Evolutionary conservation across 2,329 filamentous ascomycete species (phyloP).

Genomic region (Colletotrichum sp.): DNA sequence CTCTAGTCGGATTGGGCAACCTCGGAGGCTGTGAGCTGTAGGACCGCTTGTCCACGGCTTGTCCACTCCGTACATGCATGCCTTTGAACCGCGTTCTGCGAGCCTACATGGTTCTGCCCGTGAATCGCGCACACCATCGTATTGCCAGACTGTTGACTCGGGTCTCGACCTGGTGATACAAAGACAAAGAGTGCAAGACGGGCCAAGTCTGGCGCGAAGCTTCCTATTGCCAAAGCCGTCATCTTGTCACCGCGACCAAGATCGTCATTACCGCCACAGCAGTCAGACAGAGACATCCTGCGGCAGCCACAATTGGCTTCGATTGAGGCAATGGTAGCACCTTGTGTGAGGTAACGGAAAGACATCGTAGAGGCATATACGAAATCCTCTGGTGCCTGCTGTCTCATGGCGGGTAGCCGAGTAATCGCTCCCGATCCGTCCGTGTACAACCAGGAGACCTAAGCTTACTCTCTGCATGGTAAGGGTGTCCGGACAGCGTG

Average conservation of each 20-base stretch:
- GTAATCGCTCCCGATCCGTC: not conserved
- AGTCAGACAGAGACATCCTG: conserved; percentile 5
- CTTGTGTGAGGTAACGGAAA: not conserved
- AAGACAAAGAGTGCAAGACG: not conserved
- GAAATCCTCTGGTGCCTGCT: not conserved
- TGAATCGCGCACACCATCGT: not conserved
- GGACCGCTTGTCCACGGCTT: not conserved
- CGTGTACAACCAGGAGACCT: not conserved
- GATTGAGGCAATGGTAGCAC: not conserved
- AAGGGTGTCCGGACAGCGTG: not conserved
- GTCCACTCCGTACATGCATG: not conserved
- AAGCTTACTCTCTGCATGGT: not conserved
- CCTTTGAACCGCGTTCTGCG: not conserved
- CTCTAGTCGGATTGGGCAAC: not conserved
- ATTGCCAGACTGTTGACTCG: not conserved
- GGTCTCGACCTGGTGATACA: not conserved
- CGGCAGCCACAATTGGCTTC: not conserved
- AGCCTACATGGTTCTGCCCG: not conserved
- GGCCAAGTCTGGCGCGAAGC: not conserved
- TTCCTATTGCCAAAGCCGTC: not conserved
- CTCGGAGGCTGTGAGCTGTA: not conserved
- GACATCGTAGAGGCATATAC: not conserved
- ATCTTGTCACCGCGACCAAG: not conserved
- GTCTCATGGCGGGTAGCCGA: not conserved
- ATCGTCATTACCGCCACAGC: not conserved